Percentiles rank a stretch among this genome's conserved stretches.
Evolutionary conservation across 2,329 filamentous ascomycete genomes (phyloP).

Genomic region (Sclerotinia subarctica): DNA sequence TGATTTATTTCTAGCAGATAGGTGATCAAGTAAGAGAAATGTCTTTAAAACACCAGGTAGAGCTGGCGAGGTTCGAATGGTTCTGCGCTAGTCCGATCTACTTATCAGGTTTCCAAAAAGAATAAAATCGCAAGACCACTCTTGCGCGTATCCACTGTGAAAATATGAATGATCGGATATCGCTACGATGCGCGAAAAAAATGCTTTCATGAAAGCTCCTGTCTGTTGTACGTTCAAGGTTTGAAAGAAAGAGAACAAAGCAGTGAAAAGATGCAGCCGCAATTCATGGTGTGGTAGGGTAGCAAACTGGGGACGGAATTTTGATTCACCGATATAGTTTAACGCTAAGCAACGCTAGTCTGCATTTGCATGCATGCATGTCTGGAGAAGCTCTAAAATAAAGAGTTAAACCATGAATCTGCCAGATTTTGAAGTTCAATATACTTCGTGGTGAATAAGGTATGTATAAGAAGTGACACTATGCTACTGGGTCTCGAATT

Average conservation of each 20-base stretch:
- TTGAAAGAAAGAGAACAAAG: conserved; percentile 3
- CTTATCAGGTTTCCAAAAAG: not conserved
- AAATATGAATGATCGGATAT: not conserved
- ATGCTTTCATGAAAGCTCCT: not conserved
- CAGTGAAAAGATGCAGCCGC: conserved; percentile 7
- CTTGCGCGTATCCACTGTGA: not conserved
- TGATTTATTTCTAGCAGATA: not conserved
- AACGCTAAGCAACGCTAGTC: not conserved
- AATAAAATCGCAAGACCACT: not conserved
- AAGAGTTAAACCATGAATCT: not conserved
- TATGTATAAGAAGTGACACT: conserved; percentile 9
- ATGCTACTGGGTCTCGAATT: conserved; percentile 5
- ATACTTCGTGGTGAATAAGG: not conserved
- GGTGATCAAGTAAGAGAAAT: not conserved
- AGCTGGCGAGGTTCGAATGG: not conserved
- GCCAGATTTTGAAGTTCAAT: conserved; percentile 3
- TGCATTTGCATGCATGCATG: not conserved
- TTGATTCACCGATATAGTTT: not conserved
- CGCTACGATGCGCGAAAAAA: not conserved
- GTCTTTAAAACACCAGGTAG: conserved; percentile 2
- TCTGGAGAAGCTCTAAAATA: conserved; percentile 9
- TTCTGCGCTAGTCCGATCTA: conserved; percentile 1
- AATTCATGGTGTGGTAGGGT: conserved; percentile 5
- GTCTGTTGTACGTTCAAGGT: not conserved
- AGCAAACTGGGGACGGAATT: conserved; percentile 7